Evolutionary conservation across 257 asterid genomes (phyloP), one percentile per base, ranked within the genome.

Genomic region (Nyctanthes arbortristis): DNA sequence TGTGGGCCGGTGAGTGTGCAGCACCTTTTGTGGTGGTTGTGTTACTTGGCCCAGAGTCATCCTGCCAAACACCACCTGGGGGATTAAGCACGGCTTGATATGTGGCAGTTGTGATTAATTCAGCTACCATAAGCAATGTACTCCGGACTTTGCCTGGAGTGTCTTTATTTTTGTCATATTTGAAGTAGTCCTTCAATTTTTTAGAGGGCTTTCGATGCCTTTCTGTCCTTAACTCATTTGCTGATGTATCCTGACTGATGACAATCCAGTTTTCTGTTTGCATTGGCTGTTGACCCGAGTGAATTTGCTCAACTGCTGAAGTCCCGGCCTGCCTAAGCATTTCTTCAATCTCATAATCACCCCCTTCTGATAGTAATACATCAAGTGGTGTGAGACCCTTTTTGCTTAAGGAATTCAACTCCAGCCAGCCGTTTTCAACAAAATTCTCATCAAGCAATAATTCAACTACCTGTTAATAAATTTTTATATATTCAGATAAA

Each of bases 61-160:
- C 89, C 56, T 88, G 86, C 89, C 92, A 86, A 6, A 84, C 82
- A 7, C 92, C 92, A 0, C 92, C 89, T 0, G 90, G 91, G 1
- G 91, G 96, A 47, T 78, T 86, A 4, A 80, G 80, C 43, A 80
- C 84, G 0, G 86, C 85, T 66, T 85, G 90, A 56, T 80, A 88
- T 0, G 96, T 81, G 1, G 83, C 78, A 0, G 86, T 80, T 6
- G 70, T 80, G 3, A 88, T 84, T 3, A 84, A 66, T 31, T 80
- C 80, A 0, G 87, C 75, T 14, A 88, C 61, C 7, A 84, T 65
- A 0, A 88, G 87, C 47, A 86, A 16, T 1, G 68, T 76, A 69
- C 70, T 78, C 4, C 90, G 63, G 5, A 78, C 87, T 60, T 70
- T 63, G 6, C 71, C 34, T 6, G 89, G 87, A 22, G 82, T 74